These are phyloP conservation scores for Paecilomyces dactylethromorphus DNA, from an alignment of 2,329 filamentous ascomycete genomes.

Conservation along the genomic window DNA sequence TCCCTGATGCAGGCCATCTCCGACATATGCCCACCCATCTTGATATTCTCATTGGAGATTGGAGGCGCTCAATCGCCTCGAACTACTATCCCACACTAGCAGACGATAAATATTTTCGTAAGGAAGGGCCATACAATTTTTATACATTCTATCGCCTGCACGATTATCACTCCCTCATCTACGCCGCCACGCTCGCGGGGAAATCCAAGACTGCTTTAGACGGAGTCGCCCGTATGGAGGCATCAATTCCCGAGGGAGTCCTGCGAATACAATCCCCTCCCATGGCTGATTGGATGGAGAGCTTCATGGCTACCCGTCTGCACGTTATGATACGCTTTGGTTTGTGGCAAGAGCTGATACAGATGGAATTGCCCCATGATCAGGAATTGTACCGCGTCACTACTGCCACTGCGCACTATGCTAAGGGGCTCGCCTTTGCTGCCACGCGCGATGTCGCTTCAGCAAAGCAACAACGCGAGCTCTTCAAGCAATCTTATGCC, in stretches of 20 bases:
- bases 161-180: constrained; percentile 65
- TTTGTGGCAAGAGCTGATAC: constrained; percentile 9
- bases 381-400: constrained; percentile 58
- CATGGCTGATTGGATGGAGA: constrained; percentile 12
- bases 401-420: constrained; percentile 60
- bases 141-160: constrained; percentile 69
- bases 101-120: constrained; percentile 57
- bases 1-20: constrained; percentile 62
- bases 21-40: constrained; percentile 71
- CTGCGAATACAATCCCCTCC: constrained; percentile 28
- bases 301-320: constrained; percentile 6
- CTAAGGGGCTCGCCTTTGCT: constrained; percentile 57
- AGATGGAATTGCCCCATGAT: constrained; percentile 24
- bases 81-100: constrained; percentile 60
- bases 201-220: constrained; percentile 56
- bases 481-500: constrained; percentile 46
- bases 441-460: constrained; percentile 47
- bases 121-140: constrained; percentile 57
- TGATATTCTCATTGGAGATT: constrained; percentile 65
- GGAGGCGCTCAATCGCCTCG: constrained; percentile 56
- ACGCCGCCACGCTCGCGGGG: constrained; percentile 67
- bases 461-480: constrained; percentile 30
- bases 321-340: constrained; percentile 11
- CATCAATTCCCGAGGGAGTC: constrained; percentile 53
- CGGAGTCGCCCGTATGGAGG: constrained; percentile 51